phyloP scores from a whole-genome alignment of 208 protist species.

The Endotrypanum monterogeii region DNA sequence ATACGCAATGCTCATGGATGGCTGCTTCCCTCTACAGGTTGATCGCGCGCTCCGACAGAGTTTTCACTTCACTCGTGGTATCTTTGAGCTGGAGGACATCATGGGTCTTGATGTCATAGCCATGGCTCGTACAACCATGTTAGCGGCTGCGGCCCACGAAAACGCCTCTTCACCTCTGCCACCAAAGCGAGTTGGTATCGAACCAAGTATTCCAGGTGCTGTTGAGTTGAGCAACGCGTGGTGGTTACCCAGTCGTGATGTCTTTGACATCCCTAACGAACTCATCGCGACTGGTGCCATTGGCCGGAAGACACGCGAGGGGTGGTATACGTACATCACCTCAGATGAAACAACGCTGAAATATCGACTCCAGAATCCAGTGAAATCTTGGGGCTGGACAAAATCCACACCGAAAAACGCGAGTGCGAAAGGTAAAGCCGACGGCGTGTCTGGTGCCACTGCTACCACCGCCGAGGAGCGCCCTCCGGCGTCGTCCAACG shows the following conservation, averaged over 20 bases:
- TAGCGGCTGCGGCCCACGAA: background rate
- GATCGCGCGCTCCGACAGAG: constrained; percentile 58
- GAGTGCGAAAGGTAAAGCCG: background rate
- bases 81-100: constrained; percentile 86
- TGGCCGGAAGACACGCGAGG: constrained; percentile 73
- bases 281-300: constrained; percentile 55
- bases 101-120: constrained; percentile 79
- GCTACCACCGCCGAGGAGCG: background rate
- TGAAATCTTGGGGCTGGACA: constrained; percentile 25
- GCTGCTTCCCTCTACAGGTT: constrained; percentile 77
- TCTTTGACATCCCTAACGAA: constrained; percentile 49
- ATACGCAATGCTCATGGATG: constrained; percentile 83
- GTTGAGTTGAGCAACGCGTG: constrained; percentile 30
- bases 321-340: constrained; percentile 76
- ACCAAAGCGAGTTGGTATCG: constrained; percentile 8
- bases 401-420: background rate
- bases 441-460: background rate
- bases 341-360: constrained; percentile 14
- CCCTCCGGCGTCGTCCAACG: background rate
- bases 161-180: background rate
- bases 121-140: constrained; percentile 25
- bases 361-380: constrained; percentile 30
- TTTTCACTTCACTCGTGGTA: constrained; percentile 78
- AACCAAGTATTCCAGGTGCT: constrained; percentile 14
- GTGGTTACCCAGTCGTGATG: constrained; percentile 40